Percentiles rank a stretch among this genome's conserved stretches.
phyloP scores from a whole-genome alignment of 352 stramenopile genomes.

The Globisporangium heterothallicum region DNA sequence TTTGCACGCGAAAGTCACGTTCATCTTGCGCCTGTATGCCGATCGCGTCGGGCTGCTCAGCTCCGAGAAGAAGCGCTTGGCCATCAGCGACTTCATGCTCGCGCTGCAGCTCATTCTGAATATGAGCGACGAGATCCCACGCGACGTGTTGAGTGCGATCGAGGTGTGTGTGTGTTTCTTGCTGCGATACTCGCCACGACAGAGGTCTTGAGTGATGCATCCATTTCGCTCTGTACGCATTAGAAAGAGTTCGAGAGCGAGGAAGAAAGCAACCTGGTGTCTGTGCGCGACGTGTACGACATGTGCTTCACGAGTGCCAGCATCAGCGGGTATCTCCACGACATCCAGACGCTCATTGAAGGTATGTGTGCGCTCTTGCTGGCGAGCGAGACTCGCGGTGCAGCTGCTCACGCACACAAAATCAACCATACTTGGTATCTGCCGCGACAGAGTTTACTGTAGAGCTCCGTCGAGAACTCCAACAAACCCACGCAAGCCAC shows the following conservation, averaged over 20 bases:
- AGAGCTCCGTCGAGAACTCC: slow-evolving; percentile 5
- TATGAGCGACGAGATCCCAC: slow-evolving; percentile 26
- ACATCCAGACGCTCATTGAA: slow-evolving; percentile 39
- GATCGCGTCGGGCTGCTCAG: slow-evolving; percentile 36
- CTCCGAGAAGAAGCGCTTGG: slow-evolving; percentile 28
- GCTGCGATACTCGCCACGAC: too few species aligned
- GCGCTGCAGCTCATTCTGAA: slow-evolving; percentile 38
- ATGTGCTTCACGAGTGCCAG: slow-evolving; percentile 54
- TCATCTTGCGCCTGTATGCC: slow-evolving; percentile 53
- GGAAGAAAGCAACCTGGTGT: slow-evolving; percentile 31
- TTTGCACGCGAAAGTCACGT: slow-evolving; percentile 52
- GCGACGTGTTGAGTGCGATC: slow-evolving; percentile 16
- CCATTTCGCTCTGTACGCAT: not conserved
- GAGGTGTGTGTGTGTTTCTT: slow-evolving; percentile 19
- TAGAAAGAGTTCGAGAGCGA: slow-evolving; percentile 41
- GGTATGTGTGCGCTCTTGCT: too few species aligned
- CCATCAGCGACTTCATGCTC: slow-evolving; percentile 39
- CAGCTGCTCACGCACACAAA: too few species aligned
- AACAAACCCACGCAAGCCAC: not conserved
- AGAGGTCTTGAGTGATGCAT: not conserved
- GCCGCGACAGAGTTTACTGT: slow-evolving; percentile 11
- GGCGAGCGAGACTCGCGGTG: too few species aligned
- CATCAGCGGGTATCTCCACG: slow-evolving; percentile 51
- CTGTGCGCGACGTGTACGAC: slow-evolving; percentile 40
- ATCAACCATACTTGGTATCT: too few species aligned